phyloP scores from a whole-genome alignment of 352 stramenopile species.

The Globisporangium paddicum region DNA sequence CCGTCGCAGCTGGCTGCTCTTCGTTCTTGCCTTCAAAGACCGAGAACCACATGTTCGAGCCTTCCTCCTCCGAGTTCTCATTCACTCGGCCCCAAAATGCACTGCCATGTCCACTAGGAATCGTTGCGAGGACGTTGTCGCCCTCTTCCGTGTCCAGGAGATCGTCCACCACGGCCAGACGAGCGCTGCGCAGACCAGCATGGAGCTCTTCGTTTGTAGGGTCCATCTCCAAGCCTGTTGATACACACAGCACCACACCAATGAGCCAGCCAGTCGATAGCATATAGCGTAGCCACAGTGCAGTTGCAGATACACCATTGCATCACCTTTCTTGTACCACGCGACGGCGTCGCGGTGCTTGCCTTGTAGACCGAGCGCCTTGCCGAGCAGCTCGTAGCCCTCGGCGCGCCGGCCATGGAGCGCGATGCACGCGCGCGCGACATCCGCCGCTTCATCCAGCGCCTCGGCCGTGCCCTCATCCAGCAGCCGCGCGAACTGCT shows the following conservation, averaged over 20 bases:
- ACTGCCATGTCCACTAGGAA: neutral
- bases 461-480: constrained; percentile 13
- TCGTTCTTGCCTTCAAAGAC: neutral
- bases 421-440: constrained; percentile 23
- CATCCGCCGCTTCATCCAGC: constrained; percentile 23
- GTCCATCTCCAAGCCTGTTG: constrained; percentile 38
- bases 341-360: constrained; percentile 33
- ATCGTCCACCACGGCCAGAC: constrained; percentile 46
- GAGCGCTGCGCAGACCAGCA: constrained; percentile 35
- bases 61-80: neutral
- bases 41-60: neutral
- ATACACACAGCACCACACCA: neutral
- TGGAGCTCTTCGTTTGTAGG: constrained; percentile 35
- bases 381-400: constrained; percentile 33
- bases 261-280: neutral
- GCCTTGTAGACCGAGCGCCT: constrained; percentile 26
- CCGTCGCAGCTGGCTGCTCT: neutral
- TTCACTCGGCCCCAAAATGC: neutral
- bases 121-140: constrained; percentile 8
- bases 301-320: neutral
- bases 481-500: constrained; percentile 26
- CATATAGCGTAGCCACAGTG: neutral
- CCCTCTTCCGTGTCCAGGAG: constrained; percentile 31
- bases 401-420: constrained; percentile 15
- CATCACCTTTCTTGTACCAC: constrained; percentile 52